Evolutionary conservation across 2,329 filamentous ascomycete species (phyloP).

Genomic region (Sordariomycetes sp.): DNA sequence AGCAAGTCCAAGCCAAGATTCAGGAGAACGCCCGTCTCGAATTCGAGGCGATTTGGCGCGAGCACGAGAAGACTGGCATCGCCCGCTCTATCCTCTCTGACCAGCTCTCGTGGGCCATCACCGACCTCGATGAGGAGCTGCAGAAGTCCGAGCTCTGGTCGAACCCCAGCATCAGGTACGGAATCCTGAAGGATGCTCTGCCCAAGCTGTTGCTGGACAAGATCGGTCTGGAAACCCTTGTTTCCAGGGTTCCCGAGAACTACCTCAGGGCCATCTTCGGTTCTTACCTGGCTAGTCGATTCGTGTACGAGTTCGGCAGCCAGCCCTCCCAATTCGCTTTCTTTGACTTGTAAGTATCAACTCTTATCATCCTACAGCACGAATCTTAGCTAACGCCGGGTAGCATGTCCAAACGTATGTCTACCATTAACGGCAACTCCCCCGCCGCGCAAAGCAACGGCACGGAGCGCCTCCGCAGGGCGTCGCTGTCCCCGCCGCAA

Average conservation of each 20-base stretch:
- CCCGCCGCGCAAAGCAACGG: too few species aligned
- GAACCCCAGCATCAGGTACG: constrained; percentile 66
- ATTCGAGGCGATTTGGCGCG: constrained; percentile 97
- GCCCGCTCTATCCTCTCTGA: constrained; percentile 84
- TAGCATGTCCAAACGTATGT: constrained; percentile 58
- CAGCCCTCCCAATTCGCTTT: constrained; percentile 94
- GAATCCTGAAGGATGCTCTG: constrained; percentile 76
- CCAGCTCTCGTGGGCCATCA: constrained; percentile 84
- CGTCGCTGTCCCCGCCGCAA: constrained; percentile 14
- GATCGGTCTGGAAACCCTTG: constrained; percentile 83
- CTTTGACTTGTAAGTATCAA: constrained; percentile 79
- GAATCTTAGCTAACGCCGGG: constrained; percentile 19
- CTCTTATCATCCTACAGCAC: background rate
- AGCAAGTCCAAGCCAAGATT: constrained; percentile 83
- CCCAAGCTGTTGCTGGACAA: constrained; percentile 77
- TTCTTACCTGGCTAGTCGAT: constrained; percentile 87
- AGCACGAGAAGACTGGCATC: constrained; percentile 73
- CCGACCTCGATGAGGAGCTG: constrained; percentile 91
- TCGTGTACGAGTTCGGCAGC: constrained; percentile 93
- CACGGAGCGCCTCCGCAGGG: constrained; percentile 16
- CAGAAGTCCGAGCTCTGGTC: constrained; percentile 90
- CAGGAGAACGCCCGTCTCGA: constrained; percentile 85
- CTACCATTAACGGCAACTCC: constrained; percentile 29
- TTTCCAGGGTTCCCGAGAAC: constrained; percentile 78
- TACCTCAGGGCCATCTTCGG: constrained; percentile 95